These are phyloP conservation scores for Earliella scabrosa DNA, from an alignment of 1,284 basidiomycete genomes.

Conservation along the genomic window DNA sequence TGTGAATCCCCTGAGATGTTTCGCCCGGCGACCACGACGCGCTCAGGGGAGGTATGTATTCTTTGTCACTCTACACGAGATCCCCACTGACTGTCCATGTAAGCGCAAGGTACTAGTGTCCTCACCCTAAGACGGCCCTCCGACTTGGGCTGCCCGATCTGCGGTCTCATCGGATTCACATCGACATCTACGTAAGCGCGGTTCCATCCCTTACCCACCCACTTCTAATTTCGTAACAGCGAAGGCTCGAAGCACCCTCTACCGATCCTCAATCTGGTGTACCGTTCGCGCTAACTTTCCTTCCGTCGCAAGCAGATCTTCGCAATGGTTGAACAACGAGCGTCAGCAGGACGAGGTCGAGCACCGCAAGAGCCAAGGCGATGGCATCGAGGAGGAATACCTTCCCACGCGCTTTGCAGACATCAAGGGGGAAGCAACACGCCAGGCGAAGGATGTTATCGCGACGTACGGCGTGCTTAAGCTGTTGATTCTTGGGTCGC, in stretches of 20 bases:
- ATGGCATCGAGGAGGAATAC: conserved; percentile 67
- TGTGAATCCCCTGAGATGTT: conserved; percentile 99
- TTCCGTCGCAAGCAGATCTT: conserved; percentile 95
- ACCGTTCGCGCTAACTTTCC: conserved; percentile 88
- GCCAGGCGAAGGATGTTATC: conserved; percentile 90
- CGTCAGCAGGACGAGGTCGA: conserved; percentile 80
- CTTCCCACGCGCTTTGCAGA: conserved; percentile 75
- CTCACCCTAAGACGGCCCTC: conserved; percentile 95
- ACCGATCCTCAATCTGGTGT: conserved; percentile 81
- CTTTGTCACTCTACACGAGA: background rate
- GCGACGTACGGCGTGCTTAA: conserved; percentile 94
- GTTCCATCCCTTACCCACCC: background rate
- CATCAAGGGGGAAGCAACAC: conserved; percentile 87
- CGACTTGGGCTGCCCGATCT: conserved; percentile 94
- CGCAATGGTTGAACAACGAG: conserved; percentile 92
- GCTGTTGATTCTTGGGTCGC: conserved; percentile 84
- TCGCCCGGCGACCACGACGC: conserved; percentile 94
- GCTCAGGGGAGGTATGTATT: conserved; percentile 82
- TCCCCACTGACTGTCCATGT: conserved; percentile 69
- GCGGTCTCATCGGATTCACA: conserved; percentile 93
- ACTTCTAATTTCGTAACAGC: conserved; percentile 40
- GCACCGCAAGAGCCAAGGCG: conserved; percentile 58
- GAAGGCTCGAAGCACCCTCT: conserved; percentile 86
- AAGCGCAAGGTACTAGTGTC: conserved; percentile 95
- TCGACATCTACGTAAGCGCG: conserved; percentile 90